A percentile compares a stretch with the other conserved stretches of the same genome.
These are phyloP conservation scores for Citeromyces matritensis DNA, from an alignment of 805 yeast species.

Conservation along the genomic window DNA sequence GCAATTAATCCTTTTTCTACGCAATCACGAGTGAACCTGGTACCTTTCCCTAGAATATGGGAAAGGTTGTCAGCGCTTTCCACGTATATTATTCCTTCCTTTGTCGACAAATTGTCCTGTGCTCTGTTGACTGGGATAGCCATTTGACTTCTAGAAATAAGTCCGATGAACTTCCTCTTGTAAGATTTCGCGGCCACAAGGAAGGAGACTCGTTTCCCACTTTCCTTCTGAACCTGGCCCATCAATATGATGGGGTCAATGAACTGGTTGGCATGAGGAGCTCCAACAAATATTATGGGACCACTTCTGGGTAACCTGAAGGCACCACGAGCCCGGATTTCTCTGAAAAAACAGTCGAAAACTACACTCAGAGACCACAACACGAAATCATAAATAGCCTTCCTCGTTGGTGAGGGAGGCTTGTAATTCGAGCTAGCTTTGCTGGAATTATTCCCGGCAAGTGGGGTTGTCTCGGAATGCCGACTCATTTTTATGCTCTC, in stretches of 20 bases:
- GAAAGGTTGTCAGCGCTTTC: slow-evolving; percentile 32
- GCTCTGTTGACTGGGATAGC: slow-evolving; percentile 89
- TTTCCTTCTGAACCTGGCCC: slow-evolving; percentile 53
- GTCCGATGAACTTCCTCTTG: slow-evolving; percentile 45
- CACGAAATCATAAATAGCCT: slow-evolving; percentile 32
- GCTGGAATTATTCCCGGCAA: too few species aligned
- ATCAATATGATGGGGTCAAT: slow-evolving; percentile 62
- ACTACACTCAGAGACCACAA: slow-evolving; percentile 27
- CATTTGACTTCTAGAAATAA: slow-evolving; percentile 58
- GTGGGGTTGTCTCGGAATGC: too few species aligned
- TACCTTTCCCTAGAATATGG: slow-evolving; percentile 45
- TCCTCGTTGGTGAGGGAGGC: slow-evolving; percentile 21
- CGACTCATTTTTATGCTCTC: too few species aligned
- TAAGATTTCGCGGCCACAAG: slow-evolving; percentile 39
- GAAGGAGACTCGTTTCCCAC: slow-evolving; percentile 31
- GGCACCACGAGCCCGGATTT: slow-evolving; percentile 60
- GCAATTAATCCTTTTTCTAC: slow-evolving; percentile 54
- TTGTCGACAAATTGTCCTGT: slow-evolving; percentile 65
- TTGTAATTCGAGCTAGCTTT: slow-evolving; percentile 8
- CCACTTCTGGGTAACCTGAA: slow-evolving; percentile 44
- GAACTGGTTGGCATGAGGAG: slow-evolving; percentile 83
- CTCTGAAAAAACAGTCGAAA: slow-evolving; percentile 56
- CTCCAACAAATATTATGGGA: slow-evolving; percentile 66
- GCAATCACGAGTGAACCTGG: slow-evolving; percentile 52
- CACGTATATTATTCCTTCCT: slow-evolving; percentile 48